phyloP scores from a whole-genome alignment of 2,329 filamentous ascomycete species.

The Fusarium pilosicola region DNA sequence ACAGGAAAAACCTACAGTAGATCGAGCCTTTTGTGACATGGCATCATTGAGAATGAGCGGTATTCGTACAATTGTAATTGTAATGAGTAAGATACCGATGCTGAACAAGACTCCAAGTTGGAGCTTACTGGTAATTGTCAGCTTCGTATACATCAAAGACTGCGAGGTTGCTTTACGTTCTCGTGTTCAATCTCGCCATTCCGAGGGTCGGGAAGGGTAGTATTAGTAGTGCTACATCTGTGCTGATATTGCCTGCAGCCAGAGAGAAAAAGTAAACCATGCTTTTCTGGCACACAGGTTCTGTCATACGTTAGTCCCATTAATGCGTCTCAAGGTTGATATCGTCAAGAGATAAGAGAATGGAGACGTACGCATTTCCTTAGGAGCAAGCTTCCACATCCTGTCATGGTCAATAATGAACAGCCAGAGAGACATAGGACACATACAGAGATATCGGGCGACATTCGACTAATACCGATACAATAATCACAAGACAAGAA shows the following conservation, averaged over 20 bases:
- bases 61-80: slow-evolving; percentile 41
- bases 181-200: slow-evolving; percentile 6
- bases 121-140: not conserved
- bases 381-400: slow-evolving; percentile 10
- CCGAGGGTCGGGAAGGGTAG: slow-evolving; percentile 43
- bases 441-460: slow-evolving; percentile 37
- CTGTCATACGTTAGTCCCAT: not conserved
- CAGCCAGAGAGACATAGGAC: too few relatives aligned
- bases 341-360: too few relatives aligned
- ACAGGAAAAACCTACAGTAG: too few relatives aligned
- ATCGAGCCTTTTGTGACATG: slow-evolving; percentile 39
- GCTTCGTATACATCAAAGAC: too few relatives aligned
- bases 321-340: not conserved
- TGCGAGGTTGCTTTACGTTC: not conserved
- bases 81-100: slow-evolving; percentile 38
- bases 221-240: slow-evolving; percentile 42
- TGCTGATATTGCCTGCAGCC: slow-evolving; percentile 41
- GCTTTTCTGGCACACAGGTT: slow-evolving; percentile 20
- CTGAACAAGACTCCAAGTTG: slow-evolving; percentile 39
- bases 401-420: not conserved
- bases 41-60: slow-evolving; percentile 43
- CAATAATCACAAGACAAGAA: slow-evolving; percentile 36
- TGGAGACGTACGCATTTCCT: not conserved
- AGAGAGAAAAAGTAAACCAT: slow-evolving; percentile 39
- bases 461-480: slow-evolving; percentile 40